A percentile compares a stretch with the other conserved stretches of the same genome.
phyloP scores from a whole-genome alignment of 1,139 yeast species.

The Yamadazyma dushanensis region DNA sequence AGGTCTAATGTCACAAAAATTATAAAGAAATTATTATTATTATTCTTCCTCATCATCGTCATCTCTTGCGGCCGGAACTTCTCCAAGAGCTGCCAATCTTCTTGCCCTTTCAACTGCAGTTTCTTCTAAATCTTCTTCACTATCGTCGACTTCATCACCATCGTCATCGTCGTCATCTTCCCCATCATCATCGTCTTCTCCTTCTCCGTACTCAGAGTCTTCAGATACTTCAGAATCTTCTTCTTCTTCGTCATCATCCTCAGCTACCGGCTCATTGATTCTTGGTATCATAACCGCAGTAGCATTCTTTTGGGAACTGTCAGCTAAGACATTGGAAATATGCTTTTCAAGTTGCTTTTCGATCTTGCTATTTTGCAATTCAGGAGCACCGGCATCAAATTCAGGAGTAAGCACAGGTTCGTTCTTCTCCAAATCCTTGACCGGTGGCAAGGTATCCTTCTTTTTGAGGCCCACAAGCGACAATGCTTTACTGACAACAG shows the following conservation, averaged over 20 bases:
- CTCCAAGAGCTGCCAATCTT: slow-evolving; percentile 81
- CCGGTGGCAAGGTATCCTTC: slow-evolving; percentile 14
- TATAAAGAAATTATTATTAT: neutral
- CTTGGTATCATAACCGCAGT: slow-evolving; percentile 12
- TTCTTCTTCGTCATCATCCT: slow-evolving; percentile 10
- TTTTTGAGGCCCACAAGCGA: slow-evolving; percentile 51
- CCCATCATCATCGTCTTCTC: slow-evolving; percentile 23
- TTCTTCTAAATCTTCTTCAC: slow-evolving; percentile 39
- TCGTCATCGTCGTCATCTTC: slow-evolving; percentile 14
- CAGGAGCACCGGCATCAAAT: slow-evolving; percentile 22
- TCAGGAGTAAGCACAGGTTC: slow-evolving; percentile 13
- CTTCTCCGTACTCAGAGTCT: slow-evolving; percentile 65
- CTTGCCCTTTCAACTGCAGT: slow-evolving; percentile 73
- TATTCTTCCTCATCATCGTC: slow-evolving; percentile 63
- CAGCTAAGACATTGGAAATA: slow-evolving; percentile 23
- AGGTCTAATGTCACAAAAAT: neutral
- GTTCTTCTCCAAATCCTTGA: slow-evolving; percentile 15
- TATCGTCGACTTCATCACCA: slow-evolving; percentile 14
- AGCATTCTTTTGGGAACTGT: slow-evolving; percentile 7
- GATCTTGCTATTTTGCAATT: slow-evolving; percentile 19
- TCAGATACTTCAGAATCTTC: slow-evolving; percentile 15
- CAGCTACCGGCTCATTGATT: slow-evolving; percentile 9
- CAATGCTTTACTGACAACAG: slow-evolving; percentile 46
- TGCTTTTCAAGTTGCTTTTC: slow-evolving; percentile 29
- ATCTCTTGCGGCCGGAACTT: slow-evolving; percentile 40